phyloP scores from a whole-genome alignment of 768 basidiomycete genomes.

The Mycena floridula region DNA sequence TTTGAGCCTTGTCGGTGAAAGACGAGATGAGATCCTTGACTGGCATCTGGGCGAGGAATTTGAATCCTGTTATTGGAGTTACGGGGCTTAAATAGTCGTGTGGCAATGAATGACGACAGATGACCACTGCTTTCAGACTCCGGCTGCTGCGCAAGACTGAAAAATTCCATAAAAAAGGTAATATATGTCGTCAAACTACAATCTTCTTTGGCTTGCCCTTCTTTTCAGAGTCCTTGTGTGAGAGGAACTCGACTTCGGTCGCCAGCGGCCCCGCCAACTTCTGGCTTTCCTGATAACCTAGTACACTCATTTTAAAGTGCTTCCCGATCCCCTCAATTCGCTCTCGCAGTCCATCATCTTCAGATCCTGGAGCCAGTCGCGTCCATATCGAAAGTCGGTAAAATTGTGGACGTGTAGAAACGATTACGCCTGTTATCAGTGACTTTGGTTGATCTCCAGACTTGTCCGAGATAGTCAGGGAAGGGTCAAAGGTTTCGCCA shows the following conservation, averaged over 20 bases:
- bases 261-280: slow-evolving; percentile 81
- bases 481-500: slow-evolving; percentile 96
- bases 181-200: slow-evolving; percentile 53
- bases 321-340: slow-evolving; percentile 80
- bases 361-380: slow-evolving; percentile 59
- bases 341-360: slow-evolving; percentile 58
- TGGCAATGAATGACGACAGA: background rate
- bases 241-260: slow-evolving; percentile 92
- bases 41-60: slow-evolving; percentile 36
- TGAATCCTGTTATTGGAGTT: too few species aligned
- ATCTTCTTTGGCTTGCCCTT: slow-evolving; percentile 89
- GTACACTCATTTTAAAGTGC: slow-evolving; percentile 88
- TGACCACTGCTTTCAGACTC: background rate
- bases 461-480: slow-evolving; percentile 49
- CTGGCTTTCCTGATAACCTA: slow-evolving; percentile 72
- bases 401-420: slow-evolving; percentile 90
- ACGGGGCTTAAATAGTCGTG: background rate
- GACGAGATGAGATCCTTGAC: slow-evolving; percentile 58
- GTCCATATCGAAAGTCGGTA: slow-evolving; percentile 99
- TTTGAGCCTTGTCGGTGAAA: slow-evolving; percentile 74
- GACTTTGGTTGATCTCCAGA: slow-evolving; percentile 43
- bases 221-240: slow-evolving; percentile 93
- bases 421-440: slow-evolving; percentile 89
- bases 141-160: background rate
- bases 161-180: too few species aligned